Conservation (phyloP, 768 basidiomycete species). For the Kwoniella mangroviensis region DNA sequence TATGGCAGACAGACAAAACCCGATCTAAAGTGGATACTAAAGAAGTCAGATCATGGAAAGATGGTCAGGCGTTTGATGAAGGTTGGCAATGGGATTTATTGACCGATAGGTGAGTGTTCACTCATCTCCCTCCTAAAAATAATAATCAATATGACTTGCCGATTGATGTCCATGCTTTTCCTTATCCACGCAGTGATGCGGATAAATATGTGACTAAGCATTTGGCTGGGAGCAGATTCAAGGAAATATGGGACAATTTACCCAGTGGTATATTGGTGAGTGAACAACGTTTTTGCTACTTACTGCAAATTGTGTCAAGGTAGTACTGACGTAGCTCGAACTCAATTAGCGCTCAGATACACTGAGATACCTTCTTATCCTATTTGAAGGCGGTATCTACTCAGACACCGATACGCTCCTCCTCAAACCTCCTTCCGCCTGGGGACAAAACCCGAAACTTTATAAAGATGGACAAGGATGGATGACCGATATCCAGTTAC, state of each 20-base stretch:
- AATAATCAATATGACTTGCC: too few relatives aligned
- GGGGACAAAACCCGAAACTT: conserved; percentile 47
- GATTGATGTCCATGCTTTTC: too few relatives aligned
- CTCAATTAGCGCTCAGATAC: conserved; percentile 48
- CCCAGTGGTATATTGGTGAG: conserved; percentile 56
- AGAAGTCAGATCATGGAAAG: conserved; percentile 44
- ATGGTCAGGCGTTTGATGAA: conserved; percentile 37
- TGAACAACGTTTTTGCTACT: background rate
- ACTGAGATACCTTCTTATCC: conserved; percentile 51
- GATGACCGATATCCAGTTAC: conserved; percentile 32
- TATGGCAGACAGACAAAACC: conserved; percentile 56
- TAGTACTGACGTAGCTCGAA: background rate
- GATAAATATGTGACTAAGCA: conserved; percentile 30
- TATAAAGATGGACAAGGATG: conserved; percentile 46
- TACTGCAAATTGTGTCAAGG: background rate
- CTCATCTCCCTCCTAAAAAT: background rate
- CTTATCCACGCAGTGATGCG: conserved; percentile 29
- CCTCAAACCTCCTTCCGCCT: conserved; percentile 52
- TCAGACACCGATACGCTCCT: conserved; percentile 58
- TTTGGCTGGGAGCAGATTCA: conserved; percentile 39
- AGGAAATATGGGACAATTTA: conserved; percentile 48
- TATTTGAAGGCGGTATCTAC: conserved; percentile 57
- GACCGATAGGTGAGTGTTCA: conserved; percentile 45
- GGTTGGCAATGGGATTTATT: conserved; percentile 54
- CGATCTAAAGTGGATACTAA: conserved; percentile 7